Base-by-base conservation (phyloP, 371 early-diverging fungal species). In the Nematocida ironsii region DNA sequence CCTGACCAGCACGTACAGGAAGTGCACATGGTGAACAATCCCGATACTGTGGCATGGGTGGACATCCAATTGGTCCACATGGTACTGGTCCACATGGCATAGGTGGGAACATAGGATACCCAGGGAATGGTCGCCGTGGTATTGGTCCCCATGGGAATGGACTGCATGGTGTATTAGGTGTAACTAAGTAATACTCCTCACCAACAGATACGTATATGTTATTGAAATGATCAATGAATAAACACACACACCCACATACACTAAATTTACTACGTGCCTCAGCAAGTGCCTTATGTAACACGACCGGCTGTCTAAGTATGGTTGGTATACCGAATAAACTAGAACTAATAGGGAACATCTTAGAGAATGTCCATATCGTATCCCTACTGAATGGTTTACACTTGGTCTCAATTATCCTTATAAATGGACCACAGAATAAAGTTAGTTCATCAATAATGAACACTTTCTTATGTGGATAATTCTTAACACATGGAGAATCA, bases 151-250 rank as follows among this genome's bases (percentile, higher is more conserved):
- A 56, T 20, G 68, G 67, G 68, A 16, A 67, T 1, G 80, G 80
- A 5, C 6, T 18, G 47, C 80, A 78, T 1, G 33, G 47, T 39
- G 23, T 58, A 11, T 0, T 67, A 6, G 62, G 23, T 0, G 54
- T 33, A 1, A 78, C 80, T 27, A 25, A 9, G 69, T 71, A 70
- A 70, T 25, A 78, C 25, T 69, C 56, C 5, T 48, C 72, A 20
- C 72, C 80, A 1, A 70, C 68, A 54, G 70, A 57, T 58, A 78
- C 71, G 71, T 42, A 78, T 16, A 78, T 71, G 45, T 70, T 68
- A 40, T 67, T 67, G 80, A 56, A 70, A 70, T 78, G 58, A 58
- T 78, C 80, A 58, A 78, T 78, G 80, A 78, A 78, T 20, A 78
- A 39, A 54, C 80, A 78, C n/a, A 78, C 80, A 56, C 80, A 78